Conservation (phyloP, 371 early-diverging fungal species). For the Mortierella sp. region DNA sequence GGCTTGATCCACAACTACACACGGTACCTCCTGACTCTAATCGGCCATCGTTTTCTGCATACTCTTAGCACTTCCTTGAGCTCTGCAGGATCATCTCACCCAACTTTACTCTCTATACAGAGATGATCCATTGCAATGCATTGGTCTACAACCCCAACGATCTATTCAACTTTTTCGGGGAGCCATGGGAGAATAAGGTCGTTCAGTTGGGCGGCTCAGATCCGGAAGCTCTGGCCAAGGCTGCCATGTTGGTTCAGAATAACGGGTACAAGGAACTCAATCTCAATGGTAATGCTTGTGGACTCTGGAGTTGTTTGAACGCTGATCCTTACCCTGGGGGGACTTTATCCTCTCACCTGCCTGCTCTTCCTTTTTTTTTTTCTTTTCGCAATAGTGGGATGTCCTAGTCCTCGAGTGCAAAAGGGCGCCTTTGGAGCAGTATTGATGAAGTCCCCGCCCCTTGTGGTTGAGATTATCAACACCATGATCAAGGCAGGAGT, state of each 20-base stretch:
- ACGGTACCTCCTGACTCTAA: too few relatives aligned
- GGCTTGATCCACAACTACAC: too few relatives aligned
- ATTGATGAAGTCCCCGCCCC: conserved; percentile 76
- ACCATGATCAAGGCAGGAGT: conserved; percentile 63
- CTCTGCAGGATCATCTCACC: conserved; percentile 76
- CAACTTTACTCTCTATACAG: conserved; percentile 74
- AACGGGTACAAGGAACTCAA: conserved; percentile 71
- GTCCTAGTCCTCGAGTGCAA: conserved; percentile 80
- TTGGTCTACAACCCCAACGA: conserved; percentile 60
- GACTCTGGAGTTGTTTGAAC: too few relatives aligned
- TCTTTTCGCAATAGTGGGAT: conserved; percentile 75
- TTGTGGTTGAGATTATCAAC: conserved; percentile 67
- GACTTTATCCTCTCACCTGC: too few relatives aligned
- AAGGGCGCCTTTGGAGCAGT: conserved; percentile 78
- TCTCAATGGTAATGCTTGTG: conserved; percentile 67
- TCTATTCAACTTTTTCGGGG: conserved; percentile 64
- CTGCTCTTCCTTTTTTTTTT: too few relatives aligned
- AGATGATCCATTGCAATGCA: conserved; percentile 82
- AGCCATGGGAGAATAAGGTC: conserved; percentile 62
- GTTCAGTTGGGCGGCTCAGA: conserved; percentile 75
- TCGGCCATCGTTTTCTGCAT: background rate
- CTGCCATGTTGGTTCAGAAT: conserved; percentile 60
- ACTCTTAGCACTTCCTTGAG: conserved; percentile 67
- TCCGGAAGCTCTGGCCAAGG: conserved; percentile 61
- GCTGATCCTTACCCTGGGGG: too few relatives aligned